Evolutionary conservation across 192 early-diverging fungal species (phyloP), one percentile per base, ranked within the genome.

Genomic region (Coemansia furcata): DNA sequence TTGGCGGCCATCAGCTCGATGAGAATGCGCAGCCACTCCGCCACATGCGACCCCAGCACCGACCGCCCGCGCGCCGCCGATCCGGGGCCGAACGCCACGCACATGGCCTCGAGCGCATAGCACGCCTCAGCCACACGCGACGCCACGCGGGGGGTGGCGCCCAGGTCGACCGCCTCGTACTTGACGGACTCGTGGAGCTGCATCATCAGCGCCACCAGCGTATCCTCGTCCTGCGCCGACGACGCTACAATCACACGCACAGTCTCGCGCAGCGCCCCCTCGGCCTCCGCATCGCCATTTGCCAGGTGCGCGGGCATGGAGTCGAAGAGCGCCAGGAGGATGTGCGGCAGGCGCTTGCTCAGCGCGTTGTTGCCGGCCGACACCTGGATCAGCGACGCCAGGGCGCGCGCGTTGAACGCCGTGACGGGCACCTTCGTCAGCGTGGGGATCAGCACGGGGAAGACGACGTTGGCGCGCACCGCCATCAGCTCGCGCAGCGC

Each of bases 401-500:
- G 77, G 7, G 95, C 95, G 19, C 90, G 91, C 19, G 95, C 96
- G 69, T 98, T 94, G 78, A 97, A 95, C n/a, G 86, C 84, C 39
- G 88, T 89, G 44, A 99, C 94, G 17, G 97, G 97, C 30, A 84
- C 85, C 17, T 88, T 68, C n/a, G 94, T 90, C 58, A 99, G 86
- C 6, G 94, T 97, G 3, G 98, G 98, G 62, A 99, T 95, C 57
- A 99, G 85, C 35, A 97, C 95, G 8, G 98, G 98, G 92, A 99
- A 97, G 8, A 99, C 98, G 4, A 95, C 94, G 66, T 93, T 92
- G 62, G 93, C 92, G n/a, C 94, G 92, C 44, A 98, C 94, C 14
- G 93, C 88, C 95, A 98, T 98, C 58, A 99, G 92, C 74, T 98
- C 94, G 80, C 97, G 97, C 60, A 99, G 83, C 38, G 94, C 98